phyloP scores from a whole-genome alignment of 176 grass and related monocot species.

The Carex cristatella region DNA sequence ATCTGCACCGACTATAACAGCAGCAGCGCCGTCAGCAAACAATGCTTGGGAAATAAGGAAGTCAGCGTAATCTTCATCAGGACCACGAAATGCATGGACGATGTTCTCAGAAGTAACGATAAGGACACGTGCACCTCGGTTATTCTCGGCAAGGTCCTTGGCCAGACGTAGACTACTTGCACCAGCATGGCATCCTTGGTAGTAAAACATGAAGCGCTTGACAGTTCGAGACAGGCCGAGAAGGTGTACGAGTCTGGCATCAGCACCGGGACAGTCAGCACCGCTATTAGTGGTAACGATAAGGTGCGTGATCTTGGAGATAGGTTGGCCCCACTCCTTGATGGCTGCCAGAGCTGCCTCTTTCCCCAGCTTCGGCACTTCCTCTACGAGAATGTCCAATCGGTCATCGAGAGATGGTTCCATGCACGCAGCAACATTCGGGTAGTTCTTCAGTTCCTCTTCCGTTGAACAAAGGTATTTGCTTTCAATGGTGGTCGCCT shows the following conservation, averaged over 20 bases:
- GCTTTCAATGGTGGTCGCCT: slow-evolving; percentile 32
- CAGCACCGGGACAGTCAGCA: slow-evolving; percentile 28
- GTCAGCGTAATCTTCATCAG: slow-evolving; percentile 22
- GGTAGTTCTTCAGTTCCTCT: slow-evolving; percentile 15
- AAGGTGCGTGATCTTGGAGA: slow-evolving; percentile 42
- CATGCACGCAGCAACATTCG: slow-evolving; percentile 1
- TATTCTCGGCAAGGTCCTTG: slow-evolving; percentile 67
- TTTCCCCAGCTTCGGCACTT: slow-evolving; percentile 18
- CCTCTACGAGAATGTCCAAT: slow-evolving; percentile 24
- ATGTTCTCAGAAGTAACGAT: slow-evolving; percentile 42
- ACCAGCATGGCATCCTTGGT: slow-evolving; percentile 12
- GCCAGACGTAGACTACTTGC: slow-evolving; percentile 39
- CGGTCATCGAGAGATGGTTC: slow-evolving; percentile 33
- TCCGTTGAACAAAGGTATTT: slow-evolving; percentile 21
- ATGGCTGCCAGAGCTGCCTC: slow-evolving; percentile 36
- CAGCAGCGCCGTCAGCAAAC: slow-evolving; percentile 42
- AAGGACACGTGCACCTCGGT: slow-evolving; percentile 46
- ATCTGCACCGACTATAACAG: slow-evolving; percentile 33
- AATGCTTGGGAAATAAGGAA: slow-evolving; percentile 42
- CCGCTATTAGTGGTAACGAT: slow-evolving; percentile 48
- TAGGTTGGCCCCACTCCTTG: slow-evolving; percentile 42
- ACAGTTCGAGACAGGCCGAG: slow-evolving; percentile 36
- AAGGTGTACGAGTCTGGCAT: slow-evolving; percentile 36
- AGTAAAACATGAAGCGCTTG: slow-evolving; percentile 28
- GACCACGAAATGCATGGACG: slow-evolving; percentile 29